phyloP scores from a whole-genome alignment of 2,329 filamentous ascomycete species.

The Arachnopeziza araneosa region DNA sequence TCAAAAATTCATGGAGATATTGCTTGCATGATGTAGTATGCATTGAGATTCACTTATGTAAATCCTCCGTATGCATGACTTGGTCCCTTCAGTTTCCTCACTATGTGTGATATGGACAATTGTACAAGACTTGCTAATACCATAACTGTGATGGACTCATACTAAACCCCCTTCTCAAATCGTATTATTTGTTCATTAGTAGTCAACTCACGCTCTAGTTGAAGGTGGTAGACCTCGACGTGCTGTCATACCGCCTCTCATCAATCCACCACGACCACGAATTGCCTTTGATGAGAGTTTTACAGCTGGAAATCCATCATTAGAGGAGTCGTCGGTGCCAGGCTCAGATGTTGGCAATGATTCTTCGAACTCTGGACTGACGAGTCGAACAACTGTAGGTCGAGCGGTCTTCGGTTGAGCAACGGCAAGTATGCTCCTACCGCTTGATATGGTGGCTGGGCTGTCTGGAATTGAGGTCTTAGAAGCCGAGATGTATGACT shows the following conservation, averaged over 20 bases:
- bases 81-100: too few relatives aligned
- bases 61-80: too few relatives aligned
- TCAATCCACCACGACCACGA: background rate
- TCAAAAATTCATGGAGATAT: background rate
- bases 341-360: background rate
- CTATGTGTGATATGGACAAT: background rate
- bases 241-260: background rate
- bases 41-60: too few relatives aligned
- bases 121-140: background rate
- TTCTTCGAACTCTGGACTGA: conserved; percentile 17
- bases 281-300: background rate
- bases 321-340: conserved; percentile 11
- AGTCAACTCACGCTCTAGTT: background rate
- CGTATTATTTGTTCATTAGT: background rate
- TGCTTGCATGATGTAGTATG: too few relatives aligned
- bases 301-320: conserved; percentile 12
- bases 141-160: background rate
- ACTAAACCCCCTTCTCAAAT: background rate
- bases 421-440: background rate
- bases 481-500: background rate
- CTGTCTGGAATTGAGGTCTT: background rate
- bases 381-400: conserved; percentile 25
- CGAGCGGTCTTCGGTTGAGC: background rate
- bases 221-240: background rate
- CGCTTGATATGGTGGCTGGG: background rate